phyloP scores from a whole-genome alignment of 2,329 filamentous ascomycete genomes.

The Biscogniauxia marginata region DNA sequence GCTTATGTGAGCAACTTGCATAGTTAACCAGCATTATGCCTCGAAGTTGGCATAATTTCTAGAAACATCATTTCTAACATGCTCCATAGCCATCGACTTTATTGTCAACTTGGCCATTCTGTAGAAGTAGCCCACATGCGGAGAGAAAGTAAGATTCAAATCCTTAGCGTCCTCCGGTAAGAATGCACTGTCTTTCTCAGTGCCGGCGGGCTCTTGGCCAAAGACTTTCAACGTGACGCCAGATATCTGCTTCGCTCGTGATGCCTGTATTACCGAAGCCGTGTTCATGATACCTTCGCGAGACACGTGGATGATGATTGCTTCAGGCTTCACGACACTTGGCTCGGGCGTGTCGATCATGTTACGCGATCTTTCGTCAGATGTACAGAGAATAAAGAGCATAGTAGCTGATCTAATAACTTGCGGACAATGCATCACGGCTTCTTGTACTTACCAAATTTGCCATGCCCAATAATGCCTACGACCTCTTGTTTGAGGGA shows the following conservation, averaged over 20 bases:
- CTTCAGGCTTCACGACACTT: slow-evolving; percentile 7
- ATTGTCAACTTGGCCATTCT: slow-evolving; percentile 10
- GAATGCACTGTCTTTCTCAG: slow-evolving; percentile 11
- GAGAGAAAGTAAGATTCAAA: slow-evolving; percentile 16
- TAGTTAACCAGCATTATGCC: neutral
- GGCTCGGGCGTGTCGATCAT: slow-evolving; percentile 14
- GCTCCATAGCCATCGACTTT: slow-evolving; percentile 11
- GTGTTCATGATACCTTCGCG: slow-evolving; percentile 20
- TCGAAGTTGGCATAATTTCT: neutral
- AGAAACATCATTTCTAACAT: slow-evolving; percentile 7
- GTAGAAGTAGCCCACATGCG: too few relatives aligned
- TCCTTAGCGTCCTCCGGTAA: slow-evolving; percentile 1
- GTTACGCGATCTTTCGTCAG: slow-evolving; percentile 4
- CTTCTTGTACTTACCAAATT: too few relatives aligned
- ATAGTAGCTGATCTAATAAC: too few relatives aligned
- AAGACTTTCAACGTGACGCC: too few relatives aligned
- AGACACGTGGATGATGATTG: too few relatives aligned
- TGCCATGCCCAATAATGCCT: too few relatives aligned
- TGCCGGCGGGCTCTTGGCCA: slow-evolving; percentile 16
- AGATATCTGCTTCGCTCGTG: slow-evolving; percentile 7
- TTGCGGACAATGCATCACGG: too few relatives aligned
- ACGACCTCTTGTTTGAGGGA: too few relatives aligned
- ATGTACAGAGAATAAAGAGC: too few relatives aligned
- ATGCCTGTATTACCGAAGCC: slow-evolving; percentile 23
- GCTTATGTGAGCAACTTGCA: too few relatives aligned